Evolutionary conservation across 768 basidiomycete species (phyloP).

Genomic region (Aureoboletus auriporus): DNA sequence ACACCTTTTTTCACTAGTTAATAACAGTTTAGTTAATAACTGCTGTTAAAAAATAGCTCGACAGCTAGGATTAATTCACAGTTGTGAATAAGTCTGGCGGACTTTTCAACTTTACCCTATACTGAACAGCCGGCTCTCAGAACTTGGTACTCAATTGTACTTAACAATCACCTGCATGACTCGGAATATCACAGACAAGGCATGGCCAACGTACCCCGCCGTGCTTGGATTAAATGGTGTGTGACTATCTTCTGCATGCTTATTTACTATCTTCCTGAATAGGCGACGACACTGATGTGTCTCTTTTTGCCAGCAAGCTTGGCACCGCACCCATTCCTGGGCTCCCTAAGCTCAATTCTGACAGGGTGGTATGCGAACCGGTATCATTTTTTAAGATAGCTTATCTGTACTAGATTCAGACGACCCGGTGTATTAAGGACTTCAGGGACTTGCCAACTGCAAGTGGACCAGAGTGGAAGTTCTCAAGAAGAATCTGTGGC

Average conservation of each 20-base stretch:
- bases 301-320: slow-evolving; percentile 53
- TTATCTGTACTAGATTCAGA: slow-evolving; percentile 56
- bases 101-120: too few relatives aligned
- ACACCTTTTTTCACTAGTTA: too few relatives aligned
- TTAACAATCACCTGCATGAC: not conserved
- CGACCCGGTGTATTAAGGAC: slow-evolving; percentile 73
- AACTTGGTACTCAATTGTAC: slow-evolving; percentile 41
- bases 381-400: not conserved
- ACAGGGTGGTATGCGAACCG: slow-evolving; percentile 52
- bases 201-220: slow-evolving; percentile 84
- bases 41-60: too few relatives aligned
- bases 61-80: too few relatives aligned
- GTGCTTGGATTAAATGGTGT: slow-evolving; percentile 68
- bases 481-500: slow-evolving; percentile 60
- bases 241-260: not conserved
- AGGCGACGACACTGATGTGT: slow-evolving; percentile 61
- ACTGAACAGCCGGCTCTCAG: slow-evolving; percentile 30
- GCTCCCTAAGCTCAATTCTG: slow-evolving; percentile 67
- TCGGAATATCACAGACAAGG: slow-evolving; percentile 42
- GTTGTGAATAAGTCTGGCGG: too few relatives aligned
- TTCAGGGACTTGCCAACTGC: slow-evolving; percentile 72
- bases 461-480: slow-evolving; percentile 77
- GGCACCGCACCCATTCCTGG: slow-evolving; percentile 48
- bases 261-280: not conserved
- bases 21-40: too few relatives aligned